Conservation (phyloP, 148 eudicot genomes). For the Cornus suecica region DNA sequence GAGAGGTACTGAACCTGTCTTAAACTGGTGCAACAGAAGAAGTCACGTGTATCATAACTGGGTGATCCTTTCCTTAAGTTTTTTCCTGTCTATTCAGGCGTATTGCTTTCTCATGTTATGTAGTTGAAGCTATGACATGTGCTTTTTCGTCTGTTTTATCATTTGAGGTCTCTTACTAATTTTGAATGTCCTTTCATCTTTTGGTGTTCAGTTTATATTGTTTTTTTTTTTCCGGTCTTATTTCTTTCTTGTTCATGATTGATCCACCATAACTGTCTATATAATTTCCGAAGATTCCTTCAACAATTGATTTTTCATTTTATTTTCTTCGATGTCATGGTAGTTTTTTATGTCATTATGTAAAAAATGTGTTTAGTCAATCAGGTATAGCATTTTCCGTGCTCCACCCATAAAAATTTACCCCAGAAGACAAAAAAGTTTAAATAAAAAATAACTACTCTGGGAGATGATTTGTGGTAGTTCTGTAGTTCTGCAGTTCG, state of each 20-base stretch:
- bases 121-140: neutral
- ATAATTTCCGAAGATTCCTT: neutral
- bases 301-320: neutral
- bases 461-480: neutral
- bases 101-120: too few relatives aligned
- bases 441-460: too few relatives aligned
- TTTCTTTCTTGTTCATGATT: too few relatives aligned
- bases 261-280: neutral
- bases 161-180: neutral
- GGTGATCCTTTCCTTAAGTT: neutral
- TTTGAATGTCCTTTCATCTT: neutral
- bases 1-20: neutral
- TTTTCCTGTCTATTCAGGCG: neutral
- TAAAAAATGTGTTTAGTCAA: neutral
- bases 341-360: neutral
- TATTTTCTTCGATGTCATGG: neutral
- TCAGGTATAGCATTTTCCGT: neutral
- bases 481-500: too few relatives aligned
- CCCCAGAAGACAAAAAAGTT: neutral
- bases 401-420: too few relatives aligned
- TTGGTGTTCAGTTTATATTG: neutral
- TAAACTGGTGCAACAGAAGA: neutral
- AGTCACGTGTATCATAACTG: neutral
- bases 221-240: too few relatives aligned
- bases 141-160: neutral